These are phyloP conservation scores for Shiraia sp. DNA, from an alignment of 2,329 filamentous ascomycete species.

Conservation along the genomic window DNA sequence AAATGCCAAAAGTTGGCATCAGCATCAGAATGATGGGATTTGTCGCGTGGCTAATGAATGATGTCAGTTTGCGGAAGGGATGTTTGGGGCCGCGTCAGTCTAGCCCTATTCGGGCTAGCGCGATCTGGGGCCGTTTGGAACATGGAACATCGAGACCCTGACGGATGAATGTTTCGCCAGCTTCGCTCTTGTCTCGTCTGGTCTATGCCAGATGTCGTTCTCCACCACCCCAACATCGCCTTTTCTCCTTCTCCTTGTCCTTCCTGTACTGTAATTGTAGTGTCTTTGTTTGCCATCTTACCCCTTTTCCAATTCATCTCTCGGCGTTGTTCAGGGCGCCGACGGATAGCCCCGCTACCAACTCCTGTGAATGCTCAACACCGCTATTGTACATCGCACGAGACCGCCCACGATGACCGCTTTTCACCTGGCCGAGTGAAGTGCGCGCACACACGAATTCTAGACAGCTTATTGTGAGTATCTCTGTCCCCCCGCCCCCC, in stretches of 20 bases:
- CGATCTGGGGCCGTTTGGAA: conserved; percentile 9
- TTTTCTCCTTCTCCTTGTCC: neutral
- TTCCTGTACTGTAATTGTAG: neutral
- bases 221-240: conserved; percentile 1
- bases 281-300: neutral
- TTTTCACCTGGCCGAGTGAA: conserved; percentile 24
- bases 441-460: conserved; percentile 16
- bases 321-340: neutral
- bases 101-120: conserved; percentile 22
- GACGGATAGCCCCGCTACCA: conserved; percentile 6
- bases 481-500: conserved; percentile 6
- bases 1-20: neutral
- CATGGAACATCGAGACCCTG: conserved; percentile 23
- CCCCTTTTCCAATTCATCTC: neutral
- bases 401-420: conserved; percentile 26
- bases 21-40: conserved; percentile 14
- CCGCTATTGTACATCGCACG: conserved; percentile 21
- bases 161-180: conserved; percentile 20
- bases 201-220: conserved; percentile 12
- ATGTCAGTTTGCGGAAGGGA: conserved; percentile 25
- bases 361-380: conserved; percentile 21
- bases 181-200: conserved; percentile 10
- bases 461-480: conserved; percentile 24
- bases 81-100: conserved; percentile 11
- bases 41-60: conserved; percentile 21